Conservation (phyloP, 2,329 filamentous ascomycete species). For the Torrubiellomyces zombiae region DNA sequence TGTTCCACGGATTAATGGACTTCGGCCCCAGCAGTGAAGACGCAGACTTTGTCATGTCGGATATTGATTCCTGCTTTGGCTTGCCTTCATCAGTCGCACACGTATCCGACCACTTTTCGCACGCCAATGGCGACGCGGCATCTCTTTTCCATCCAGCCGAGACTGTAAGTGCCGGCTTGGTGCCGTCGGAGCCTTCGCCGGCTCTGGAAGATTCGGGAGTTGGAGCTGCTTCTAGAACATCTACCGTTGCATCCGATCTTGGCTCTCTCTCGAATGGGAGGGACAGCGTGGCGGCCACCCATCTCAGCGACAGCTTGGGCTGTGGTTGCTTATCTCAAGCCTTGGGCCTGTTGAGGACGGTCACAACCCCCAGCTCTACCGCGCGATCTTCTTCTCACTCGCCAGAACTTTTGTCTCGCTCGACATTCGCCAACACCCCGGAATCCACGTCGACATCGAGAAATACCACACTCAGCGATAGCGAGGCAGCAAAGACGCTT, state of each 20-base stretch:
- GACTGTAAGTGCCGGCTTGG: too few relatives aligned
- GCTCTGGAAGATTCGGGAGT: too few relatives aligned
- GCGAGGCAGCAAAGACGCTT: background rate
- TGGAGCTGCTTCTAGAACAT: background rate
- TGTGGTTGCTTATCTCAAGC: background rate
- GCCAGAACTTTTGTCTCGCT: background rate
- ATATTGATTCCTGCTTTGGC: too few relatives aligned
- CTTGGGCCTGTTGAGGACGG: too few relatives aligned
- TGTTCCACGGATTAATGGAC: too few relatives aligned
- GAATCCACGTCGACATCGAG: conserved; percentile 1
- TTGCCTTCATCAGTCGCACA: too few relatives aligned
- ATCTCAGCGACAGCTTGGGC: background rate
- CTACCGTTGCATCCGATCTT: background rate
- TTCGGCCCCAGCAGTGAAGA: too few relatives aligned
- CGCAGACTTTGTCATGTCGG: too few relatives aligned
- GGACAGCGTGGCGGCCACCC: background rate
- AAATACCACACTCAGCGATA: background rate
- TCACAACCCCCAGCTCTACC: background rate
- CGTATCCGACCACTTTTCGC: too few relatives aligned
- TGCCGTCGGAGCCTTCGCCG: too few relatives aligned
- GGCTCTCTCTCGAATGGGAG: background rate
- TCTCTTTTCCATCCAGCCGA: too few relatives aligned
- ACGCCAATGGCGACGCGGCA: too few relatives aligned
- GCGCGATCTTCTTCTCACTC: conserved; percentile 1
- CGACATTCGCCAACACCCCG: background rate